Evolutionary conservation across 108 stramenopile species (phyloP), one percentile per base, ranked within the genome.

Genomic region (Epithemia pelagica): DNA sequence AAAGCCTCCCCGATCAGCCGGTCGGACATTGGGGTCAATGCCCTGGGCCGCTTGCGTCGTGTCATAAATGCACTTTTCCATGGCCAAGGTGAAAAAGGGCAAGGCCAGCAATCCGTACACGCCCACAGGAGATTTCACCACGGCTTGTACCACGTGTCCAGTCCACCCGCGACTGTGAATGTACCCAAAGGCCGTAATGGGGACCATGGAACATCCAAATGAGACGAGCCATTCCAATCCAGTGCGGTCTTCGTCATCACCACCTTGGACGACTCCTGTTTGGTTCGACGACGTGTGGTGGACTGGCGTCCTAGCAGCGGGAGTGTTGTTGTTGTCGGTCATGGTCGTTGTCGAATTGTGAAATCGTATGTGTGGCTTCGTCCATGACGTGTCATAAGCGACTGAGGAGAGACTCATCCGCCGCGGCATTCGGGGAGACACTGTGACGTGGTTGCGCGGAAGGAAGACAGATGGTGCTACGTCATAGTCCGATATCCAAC

Each of bases 61-160:
- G 61, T 94, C 92, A 63, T 94, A 94, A 54, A 94, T 87, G 22
- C 74, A 75, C 64, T 94, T 94, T 68, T 94, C 92, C 88, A 90
- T 89, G 0, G 70, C 88, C 58, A 94, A 58, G 28, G 92, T 88
- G 0, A 77, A 54, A 64, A 94, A 89, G 8, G 92, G 92, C 64
- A 94, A 58, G 0, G 78, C 87, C 28, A 94, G 72, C 52, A 94
- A 64, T 31, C 89, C 92, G 66, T 89, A 89, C 0, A 91, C 87
- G 2, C 92, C 92, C 21, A 87, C 86, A 0, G 92, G 89, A 28
- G 78, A 82, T 54, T 66, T 65, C 10, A 86, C 89, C 1, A 94
- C 82, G 0, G 74, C 61, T 25, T 87, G 86, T 20, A 94, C 82
- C 0, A 85, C 86, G 8, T 76, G 59, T 0, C 68, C 77, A 0